Evolutionary conservation across 2,329 filamentous ascomycete genomes (phyloP).

Genomic region (Venturia nashicola): DNA sequence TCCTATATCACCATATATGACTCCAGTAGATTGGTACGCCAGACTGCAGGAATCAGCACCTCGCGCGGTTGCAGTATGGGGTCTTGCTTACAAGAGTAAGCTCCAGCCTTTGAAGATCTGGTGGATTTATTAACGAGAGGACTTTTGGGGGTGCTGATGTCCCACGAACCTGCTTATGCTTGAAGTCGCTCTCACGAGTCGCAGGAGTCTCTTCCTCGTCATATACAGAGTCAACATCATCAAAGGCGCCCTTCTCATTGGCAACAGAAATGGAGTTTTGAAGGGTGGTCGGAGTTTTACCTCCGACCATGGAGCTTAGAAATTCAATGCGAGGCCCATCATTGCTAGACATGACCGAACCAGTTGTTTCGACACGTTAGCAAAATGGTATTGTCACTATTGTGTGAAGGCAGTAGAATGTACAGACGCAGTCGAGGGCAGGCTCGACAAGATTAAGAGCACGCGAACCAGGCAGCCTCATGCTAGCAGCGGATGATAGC

Average conservation of each 20-base stretch:
- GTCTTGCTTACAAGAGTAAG: constrained; percentile 9
- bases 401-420: neutral
- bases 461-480: neutral
- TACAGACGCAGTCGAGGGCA: neutral
- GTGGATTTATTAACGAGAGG: neutral
- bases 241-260: neutral
- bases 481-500: neutral
- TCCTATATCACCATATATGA: constrained; percentile 60
- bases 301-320: neutral
- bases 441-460: neutral
- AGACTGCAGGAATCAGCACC: constrained; percentile 16
- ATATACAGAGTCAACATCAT: constrained; percentile 1
- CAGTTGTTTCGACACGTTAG: neutral
- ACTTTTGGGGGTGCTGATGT: neutral
- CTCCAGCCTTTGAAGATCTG: constrained; percentile 12
- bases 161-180: constrained; percentile 11
- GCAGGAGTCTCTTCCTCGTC: constrained; percentile 11
- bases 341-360: constrained; percentile 2
- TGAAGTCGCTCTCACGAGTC: constrained; percentile 12
- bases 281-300: neutral
- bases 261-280: neutral
- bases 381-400: neutral
- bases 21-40: constrained; percentile 52
- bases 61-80: neutral
- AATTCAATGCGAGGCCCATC: neutral